Conservation (phyloP, 768 basidiomycete species). For the Lactifluus echinatus region DNA sequence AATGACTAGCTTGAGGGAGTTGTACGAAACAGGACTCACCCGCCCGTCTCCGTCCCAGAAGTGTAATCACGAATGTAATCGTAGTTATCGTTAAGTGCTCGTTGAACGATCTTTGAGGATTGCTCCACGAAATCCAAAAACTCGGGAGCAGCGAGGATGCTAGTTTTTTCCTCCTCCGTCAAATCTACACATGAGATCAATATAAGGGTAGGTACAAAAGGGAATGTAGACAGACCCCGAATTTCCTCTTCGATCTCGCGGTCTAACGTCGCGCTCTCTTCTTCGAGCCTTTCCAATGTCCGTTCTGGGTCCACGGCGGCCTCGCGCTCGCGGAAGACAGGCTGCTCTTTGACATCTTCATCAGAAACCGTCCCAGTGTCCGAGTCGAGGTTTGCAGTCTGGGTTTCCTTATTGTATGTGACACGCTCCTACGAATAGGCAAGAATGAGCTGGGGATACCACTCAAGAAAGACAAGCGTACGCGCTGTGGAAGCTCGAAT, state of each 20-base stretch:
- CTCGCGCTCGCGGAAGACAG: constrained; percentile 56
- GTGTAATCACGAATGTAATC: constrained; percentile 97
- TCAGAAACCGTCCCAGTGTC: constrained; percentile 46
- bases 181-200: constrained; percentile 44
- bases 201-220: neutral
- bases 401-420: constrained; percentile 78
- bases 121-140: constrained; percentile 92
- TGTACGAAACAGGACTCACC: constrained; percentile 40
- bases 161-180: constrained; percentile 74
- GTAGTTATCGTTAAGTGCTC: constrained; percentile 91
- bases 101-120: constrained; percentile 90
- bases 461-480: constrained; percentile 24
- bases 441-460: neutral
- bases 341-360: constrained; percentile 67
- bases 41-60: constrained; percentile 75
- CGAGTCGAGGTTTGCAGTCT: constrained; percentile 59
- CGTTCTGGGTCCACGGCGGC: constrained; percentile 57
- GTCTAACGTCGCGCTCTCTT: constrained; percentile 76
- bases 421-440: constrained; percentile 51
- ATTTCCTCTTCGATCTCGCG: constrained; percentile 84
- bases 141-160: constrained; percentile 80
- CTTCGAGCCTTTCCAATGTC: constrained; percentile 66
- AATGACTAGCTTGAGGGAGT: neutral
- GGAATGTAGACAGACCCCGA: constrained; percentile 42
- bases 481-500: constrained; percentile 84